Base-by-base conservation (phyloP, 192 early-diverging fungal genomes). In the Coemansia biformis region DNA sequence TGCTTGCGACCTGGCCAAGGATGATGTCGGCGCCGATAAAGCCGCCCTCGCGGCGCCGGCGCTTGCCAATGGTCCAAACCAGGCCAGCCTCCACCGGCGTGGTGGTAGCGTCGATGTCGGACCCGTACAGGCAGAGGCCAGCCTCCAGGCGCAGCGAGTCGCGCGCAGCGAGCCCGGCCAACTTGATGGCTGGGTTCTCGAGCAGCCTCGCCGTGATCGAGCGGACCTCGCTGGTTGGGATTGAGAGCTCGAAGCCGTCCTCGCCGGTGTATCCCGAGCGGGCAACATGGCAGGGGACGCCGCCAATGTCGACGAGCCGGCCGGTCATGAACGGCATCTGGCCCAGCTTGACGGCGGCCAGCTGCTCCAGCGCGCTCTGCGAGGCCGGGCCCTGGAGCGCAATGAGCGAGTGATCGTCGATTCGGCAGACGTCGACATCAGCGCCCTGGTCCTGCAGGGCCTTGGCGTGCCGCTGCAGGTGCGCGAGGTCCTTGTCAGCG, bases 211-310 rank as follows among this genome's bases (percentile, higher is more conserved):
- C 74, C 24, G 89, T 82, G 37, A 98, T 71, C 36, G 53, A 57
- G 14, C 80, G 79, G 10, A 81, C 81, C 24, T 88, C 83, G 44
- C 59, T 54, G 33, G 87, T 81, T 14, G 90, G 84, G 34, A 98
- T 83, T 10, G 90, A 91, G 55, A 98, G 85, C 87, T 98, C 96
- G 59, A 99, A 97, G 11, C 96, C 96, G 75, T 99, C 96, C 73
- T 99, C 96, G 48, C 96, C 96, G 48, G 96, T 99, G 78, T 99
- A 99, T 11, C 96, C 96, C 22, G 89, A 94, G 21, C 96, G 85
- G 15, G 96, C 88, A 31, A 99, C 83, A 51, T 94, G 91, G 55
- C 84, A 84, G 1, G 78, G 78, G 36, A 89, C 77, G 36, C 89
- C 91, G 38, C 78, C 79, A 43, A 98, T 74, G 8, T 82, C 78